A percentile compares a stretch with the other conserved stretches of the same genome.
phyloP scores from a whole-genome alignment of 2,329 filamentous ascomycete species.

The Claviceps cyperi region DNA sequence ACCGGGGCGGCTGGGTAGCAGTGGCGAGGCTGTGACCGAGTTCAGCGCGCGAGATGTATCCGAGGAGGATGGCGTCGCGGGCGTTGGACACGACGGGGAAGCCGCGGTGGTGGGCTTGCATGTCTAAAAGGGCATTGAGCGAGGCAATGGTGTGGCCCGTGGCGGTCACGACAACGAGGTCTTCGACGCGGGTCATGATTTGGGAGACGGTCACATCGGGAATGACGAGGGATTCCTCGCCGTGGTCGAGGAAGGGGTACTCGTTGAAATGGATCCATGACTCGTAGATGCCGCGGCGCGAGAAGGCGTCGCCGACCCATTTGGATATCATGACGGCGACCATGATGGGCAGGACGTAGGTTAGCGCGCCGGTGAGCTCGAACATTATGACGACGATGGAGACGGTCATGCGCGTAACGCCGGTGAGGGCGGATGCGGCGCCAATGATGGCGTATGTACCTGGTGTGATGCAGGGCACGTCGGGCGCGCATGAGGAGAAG shows the following conservation, averaged over 20 bases:
- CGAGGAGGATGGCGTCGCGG: conserved; percentile 64
- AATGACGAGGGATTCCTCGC: conserved; percentile 55
- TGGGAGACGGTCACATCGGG: conserved; percentile 77
- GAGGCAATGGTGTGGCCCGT: conserved; percentile 75
- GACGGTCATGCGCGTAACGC: conserved; percentile 90
- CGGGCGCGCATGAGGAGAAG: conserved; percentile 71
- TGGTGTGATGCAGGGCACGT: conserved; percentile 77
- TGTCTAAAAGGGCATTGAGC: conserved; percentile 54
- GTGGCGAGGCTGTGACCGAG: conserved; percentile 61
- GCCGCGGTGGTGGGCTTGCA: conserved; percentile 71
- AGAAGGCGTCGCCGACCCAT: conserved; percentile 95
- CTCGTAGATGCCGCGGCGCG: conserved; percentile 88
- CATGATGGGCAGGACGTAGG: conserved; percentile 97
- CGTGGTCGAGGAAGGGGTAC: conserved; percentile 90
- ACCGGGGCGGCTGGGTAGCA: conserved; percentile 38
- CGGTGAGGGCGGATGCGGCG: conserved; percentile 83
- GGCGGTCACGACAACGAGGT: conserved; percentile 75
- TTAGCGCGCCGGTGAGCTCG: conserved; percentile 88
- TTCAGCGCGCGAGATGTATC: conserved; percentile 89
- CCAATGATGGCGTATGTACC: conserved; percentile 95
- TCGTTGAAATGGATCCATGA: conserved; percentile 94
- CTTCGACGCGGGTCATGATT: conserved; percentile 86
- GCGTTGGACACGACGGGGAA: conserved; percentile 80
- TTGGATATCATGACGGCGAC: conserved; percentile 96
- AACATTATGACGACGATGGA: conserved; percentile 99